Evolutionary conservation across 2,329 filamentous ascomycete genomes (phyloP), one percentile per base, ranked within the genome.

Genomic region (Fusarium sambucinum): DNA sequence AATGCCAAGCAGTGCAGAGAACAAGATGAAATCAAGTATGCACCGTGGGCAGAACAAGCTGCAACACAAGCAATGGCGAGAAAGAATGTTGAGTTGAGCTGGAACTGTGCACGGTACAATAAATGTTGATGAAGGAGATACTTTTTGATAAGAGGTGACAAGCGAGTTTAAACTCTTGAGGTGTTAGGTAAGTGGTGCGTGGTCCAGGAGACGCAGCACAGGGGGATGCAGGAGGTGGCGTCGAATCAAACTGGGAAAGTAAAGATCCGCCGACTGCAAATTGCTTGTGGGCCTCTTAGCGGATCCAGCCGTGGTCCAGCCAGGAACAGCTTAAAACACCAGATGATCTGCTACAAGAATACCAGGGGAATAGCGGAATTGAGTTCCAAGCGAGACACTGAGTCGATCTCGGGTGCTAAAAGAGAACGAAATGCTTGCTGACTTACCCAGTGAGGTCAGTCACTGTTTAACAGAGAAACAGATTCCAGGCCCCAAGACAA

Each of bases 141-240:
- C 55, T 60, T 68, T 57, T 59, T 61, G 59, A 70, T 58, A 46
- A 68, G 45, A 63, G 58, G 45, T 44, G 48, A 42, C 57, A 52
- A 55, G 29, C 48, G 53, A 63, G 69, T 69, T 70, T 67, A 70
- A 70, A 56, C 62, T 67, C 55, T 38, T 13, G 67, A 68, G 56
- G 53, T 64, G 48, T 48, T 48, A 55, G 23, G 58, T 61, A 55
- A 42, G 58, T 59, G 65, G 69, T 73, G 53, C 60, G 63, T 72
- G 59, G 55, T 64, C 59, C 54, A 66, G 65, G 62, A 73, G 61
- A 57, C 59, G n/a, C n/a, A 38, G 35, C n/a, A 38, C 68, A 73
- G 68, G 70, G 59, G 66, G 68, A 63, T 66, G 72, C 72, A 74
- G 70, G 72, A 73, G 72, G 72, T 74, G 72, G 72, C 72, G 72